Evolutionary conservation across 257 asterid genomes (phyloP).

Genomic region (Lycium ferocissimum): DNA sequence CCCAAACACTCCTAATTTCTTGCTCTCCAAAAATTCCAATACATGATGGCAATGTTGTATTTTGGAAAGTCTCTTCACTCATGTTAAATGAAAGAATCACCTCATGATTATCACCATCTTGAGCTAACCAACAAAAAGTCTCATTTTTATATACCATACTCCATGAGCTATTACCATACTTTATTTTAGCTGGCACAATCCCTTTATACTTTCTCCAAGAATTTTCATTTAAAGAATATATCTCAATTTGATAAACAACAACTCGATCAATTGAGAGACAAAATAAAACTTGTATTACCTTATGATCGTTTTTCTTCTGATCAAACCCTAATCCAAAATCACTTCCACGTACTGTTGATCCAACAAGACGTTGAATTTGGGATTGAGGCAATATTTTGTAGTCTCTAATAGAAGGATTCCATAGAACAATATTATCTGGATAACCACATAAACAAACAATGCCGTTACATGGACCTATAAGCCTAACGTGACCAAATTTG

Average conservation of each 20-base stretch:
- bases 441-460: constrained; percentile 57
- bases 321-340: constrained; percentile 63
- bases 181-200: constrained; percentile 51
- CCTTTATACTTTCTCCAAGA: constrained; percentile 51
- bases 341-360: constrained; percentile 52
- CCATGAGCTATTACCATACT: constrained; percentile 53
- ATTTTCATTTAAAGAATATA: constrained; percentile 45
- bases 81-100: constrained; percentile 52
- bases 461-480: constrained; percentile 65
- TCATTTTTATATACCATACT: constrained; percentile 60
- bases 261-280: constrained; percentile 37
- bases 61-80: constrained; percentile 46
- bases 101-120: constrained; percentile 39
- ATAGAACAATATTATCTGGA: constrained; percentile 57
- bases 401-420: constrained; percentile 58
- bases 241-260: constrained; percentile 53
- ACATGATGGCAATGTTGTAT: constrained; percentile 48
- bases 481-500: constrained; percentile 55
- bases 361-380: constrained; percentile 36
- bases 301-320: constrained; percentile 41
- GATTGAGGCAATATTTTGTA: constrained; percentile 50
- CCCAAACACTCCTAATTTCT: constrained; percentile 51
- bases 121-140: constrained; percentile 75
- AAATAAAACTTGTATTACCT: constrained; percentile 59
- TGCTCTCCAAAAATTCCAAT: constrained; percentile 51